Evolutionary conservation across 164 flowering plant species (phyloP), one percentile per base, ranked within the genome.

Genomic region (Liquidambar formosana): DNA sequence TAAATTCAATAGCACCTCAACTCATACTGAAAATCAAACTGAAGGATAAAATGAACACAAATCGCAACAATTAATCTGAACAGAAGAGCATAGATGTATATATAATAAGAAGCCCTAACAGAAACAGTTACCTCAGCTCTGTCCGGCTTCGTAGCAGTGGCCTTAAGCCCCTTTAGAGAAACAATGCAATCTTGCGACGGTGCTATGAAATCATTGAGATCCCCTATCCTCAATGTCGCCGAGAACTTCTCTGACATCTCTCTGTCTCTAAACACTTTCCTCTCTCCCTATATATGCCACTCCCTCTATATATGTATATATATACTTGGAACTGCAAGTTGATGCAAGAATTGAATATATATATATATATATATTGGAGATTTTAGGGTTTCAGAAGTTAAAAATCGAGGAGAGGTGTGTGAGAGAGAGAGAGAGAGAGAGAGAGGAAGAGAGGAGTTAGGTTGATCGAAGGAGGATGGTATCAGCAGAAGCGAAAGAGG

Each of bases 171-270:
- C 51, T 87, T 87, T 19, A 88, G 81, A 56, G 96, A 89, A 41
- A 94, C 92, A 51, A 92, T 83, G 54, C 98, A 94, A 49, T 82
- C 92, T 77, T 92, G 97, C 12, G 97, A 88, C 0, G 99, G 99
- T 0, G 99, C 95, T n/a, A 94, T 92, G 81, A 77, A 92, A 73
- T 94, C 99, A 70, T 87, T 94, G 64, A 94, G 89, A 80, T 92
- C 99, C 10, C 87, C 84, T 5, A 91, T 80, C 68, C 95, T 76
- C 46, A 94, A 75, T 57, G 94, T 80, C 51, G 99, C 82, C 19
- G 99, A 94, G 78, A 94, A 94, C 61, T 87, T 94, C 72, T 89
- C 91, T 56, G 97, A 90, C 99, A 94, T 94, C 73, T 69, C 64
- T 73, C 22, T 65, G 28, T 18, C 5, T 48, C 22, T 41, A 45